These are phyloP conservation scores for Verticillium klebahnii DNA, from an alignment of 2,329 filamentous ascomycete species.

Conservation along the genomic window DNA sequence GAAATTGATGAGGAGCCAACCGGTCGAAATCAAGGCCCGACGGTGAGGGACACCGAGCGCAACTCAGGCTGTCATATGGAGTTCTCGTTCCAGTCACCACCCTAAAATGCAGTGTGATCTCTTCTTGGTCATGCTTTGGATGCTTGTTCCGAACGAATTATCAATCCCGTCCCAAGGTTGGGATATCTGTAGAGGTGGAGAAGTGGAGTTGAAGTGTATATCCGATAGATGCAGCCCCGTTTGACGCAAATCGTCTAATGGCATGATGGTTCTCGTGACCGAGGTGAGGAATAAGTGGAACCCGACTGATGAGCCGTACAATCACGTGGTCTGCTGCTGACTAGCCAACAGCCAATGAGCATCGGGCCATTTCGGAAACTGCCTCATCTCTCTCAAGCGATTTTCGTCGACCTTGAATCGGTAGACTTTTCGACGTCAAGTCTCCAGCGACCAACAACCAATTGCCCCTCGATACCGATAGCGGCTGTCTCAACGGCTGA, in stretches of 20 bases:
- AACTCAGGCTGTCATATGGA: too few species aligned
- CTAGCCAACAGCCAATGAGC: conserved; percentile 29
- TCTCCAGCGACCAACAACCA: conserved; percentile 20
- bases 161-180: too few species aligned
- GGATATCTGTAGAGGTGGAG: not conserved
- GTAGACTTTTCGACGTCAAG: conserved; percentile 33
- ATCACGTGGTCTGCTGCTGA: not conserved
- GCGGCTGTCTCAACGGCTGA: conserved; percentile 28
- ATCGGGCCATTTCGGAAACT: conserved; percentile 36
- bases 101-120: too few species aligned
- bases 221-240: not conserved
- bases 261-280: not conserved
- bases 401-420: conserved; percentile 5
- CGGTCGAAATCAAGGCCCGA: too few species aligned
- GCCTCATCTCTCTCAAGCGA: conserved; percentile 1
- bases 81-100: too few species aligned
- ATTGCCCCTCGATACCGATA: conserved; percentile 30
- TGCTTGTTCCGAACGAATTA: too few species aligned
- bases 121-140: too few species aligned
- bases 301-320: not conserved
- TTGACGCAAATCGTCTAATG: not conserved
- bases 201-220: not conserved
- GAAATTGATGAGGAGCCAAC: too few species aligned
- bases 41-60: too few species aligned
- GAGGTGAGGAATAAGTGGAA: not conserved